A percentile compares a stretch with the other conserved stretches of the same genome.
Conservation (phyloP, 495 filamentous ascomycete genomes). For the Penicillium tannophilum region DNA sequence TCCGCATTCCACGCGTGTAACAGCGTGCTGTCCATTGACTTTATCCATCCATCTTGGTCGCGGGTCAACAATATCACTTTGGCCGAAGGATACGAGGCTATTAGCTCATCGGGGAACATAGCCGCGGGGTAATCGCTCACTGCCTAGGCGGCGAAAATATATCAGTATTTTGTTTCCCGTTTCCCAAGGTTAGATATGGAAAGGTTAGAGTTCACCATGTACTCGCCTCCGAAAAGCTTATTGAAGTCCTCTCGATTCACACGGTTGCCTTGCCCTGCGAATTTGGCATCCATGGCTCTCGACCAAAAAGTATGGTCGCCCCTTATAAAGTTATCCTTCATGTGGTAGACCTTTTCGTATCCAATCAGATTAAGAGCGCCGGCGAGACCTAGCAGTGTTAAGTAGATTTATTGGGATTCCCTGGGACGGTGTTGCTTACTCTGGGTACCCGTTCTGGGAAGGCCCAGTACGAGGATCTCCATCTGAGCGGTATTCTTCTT, state of each 20-base stretch:
- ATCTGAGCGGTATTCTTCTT: background rate
- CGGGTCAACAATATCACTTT: constrained; percentile 1
- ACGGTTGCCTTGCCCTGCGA: background rate
- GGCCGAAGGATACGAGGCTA: background rate
- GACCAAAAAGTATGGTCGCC: constrained; percentile 1
- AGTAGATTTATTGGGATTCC: background rate
- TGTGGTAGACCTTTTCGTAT: constrained; percentile 3
- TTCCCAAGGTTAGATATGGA: background rate
- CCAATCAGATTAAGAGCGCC: background rate
- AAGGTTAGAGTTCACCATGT: background rate
- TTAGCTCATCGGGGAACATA: constrained; percentile 8
- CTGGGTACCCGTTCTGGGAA: constrained; percentile 5
- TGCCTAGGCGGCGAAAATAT: background rate
- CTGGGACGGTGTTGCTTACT: background rate
- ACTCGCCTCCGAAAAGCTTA: background rate
- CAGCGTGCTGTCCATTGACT: background rate
- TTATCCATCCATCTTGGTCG: constrained; percentile 2
- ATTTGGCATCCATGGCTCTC: constrained; percentile 3
- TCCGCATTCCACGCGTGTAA: constrained; percentile 2
- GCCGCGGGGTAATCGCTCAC: constrained; percentile 2
- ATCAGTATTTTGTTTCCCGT: background rate
- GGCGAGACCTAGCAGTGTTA: background rate
- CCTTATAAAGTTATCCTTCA: constrained; percentile 2
- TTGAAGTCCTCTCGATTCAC: background rate
- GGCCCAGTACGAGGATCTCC: background rate